Base-by-base conservation (phyloP, 1,139 yeast genomes). In the Candida mesenterica region DNA sequence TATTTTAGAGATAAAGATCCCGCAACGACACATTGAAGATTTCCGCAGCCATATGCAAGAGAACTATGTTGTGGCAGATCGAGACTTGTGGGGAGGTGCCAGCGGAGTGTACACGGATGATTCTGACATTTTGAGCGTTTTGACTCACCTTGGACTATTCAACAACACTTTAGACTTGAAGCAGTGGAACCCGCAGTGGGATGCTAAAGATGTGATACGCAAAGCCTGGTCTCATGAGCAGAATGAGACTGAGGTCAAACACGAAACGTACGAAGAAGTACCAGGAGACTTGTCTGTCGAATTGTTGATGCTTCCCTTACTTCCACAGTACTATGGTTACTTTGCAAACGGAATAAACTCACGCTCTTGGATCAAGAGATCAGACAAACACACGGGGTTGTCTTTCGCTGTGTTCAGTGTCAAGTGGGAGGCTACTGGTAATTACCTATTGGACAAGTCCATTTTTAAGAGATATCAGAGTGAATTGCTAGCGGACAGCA, bases 81-180 rank as follows among this genome's bases (percentile, higher is more conserved):
- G 95, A 28, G 75, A 77, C 37, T 52, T 89, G 2, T 92, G 97
- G 97, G 98, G 98, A 2, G 87, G 96, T 0, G 89, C 83, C 35
- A 53, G 65, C 23, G 74, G 73, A 2, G 68, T 92, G 3, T 92
- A 90, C 58, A 86, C 97, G 1, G 97, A 92, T 57, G 98, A 92
- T 59, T 84, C 95, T 1, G 96, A 92, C 55, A 64, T 90, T 3
- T 72, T 92, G 28, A 71, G 86, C 3, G 84, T 82, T 0, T 62
- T 90, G 40, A 74, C 79, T 42, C 97, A 92, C 52, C 62, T 77
- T 42, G 97, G 96, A 1, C 65, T 82, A 18, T 68, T 86, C 41
- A 44, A 46, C 27, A 50, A 50, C 22, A 43, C 49, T 14, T 32
- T 62, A 5, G 62, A 66, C 38, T 54, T 69, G 37, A 43, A 41